Evolutionary conservation across 1,284 basidiomycete species (phyloP).

Genomic region (Cryptococcus jaspeensis): DNA sequence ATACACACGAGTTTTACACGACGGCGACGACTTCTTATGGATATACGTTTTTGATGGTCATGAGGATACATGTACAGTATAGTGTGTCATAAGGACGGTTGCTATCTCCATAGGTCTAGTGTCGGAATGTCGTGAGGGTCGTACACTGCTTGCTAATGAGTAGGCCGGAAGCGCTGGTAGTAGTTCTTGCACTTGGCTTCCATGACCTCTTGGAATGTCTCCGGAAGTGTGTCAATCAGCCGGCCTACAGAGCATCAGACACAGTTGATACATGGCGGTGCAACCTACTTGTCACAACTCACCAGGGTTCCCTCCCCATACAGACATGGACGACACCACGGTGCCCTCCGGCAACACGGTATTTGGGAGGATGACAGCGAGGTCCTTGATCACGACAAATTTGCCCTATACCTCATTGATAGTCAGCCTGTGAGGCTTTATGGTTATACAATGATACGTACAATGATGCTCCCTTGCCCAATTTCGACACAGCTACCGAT

Average conservation of each 20-base stretch:
- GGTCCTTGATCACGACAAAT: constrained; percentile 95
- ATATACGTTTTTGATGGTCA: neutral
- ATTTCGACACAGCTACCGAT: constrained; percentile 95
- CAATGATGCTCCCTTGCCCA: constrained; percentile 91
- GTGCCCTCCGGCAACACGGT: constrained; percentile 89
- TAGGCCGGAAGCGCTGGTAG: constrained; percentile 64
- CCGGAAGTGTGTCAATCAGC: constrained; percentile 79
- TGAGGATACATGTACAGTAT: constrained; percentile 4
- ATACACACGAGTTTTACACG: neutral
- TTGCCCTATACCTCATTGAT: constrained; percentile 66
- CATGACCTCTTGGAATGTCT: constrained; percentile 79
- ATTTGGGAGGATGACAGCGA: constrained; percentile 71
- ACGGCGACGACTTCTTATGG: neutral
- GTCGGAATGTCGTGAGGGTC: neutral
- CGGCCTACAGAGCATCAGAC: constrained; percentile 57
- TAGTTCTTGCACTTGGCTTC: constrained; percentile 75
- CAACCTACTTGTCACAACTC: constrained; percentile 16
- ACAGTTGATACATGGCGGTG: neutral
- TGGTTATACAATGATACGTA: constrained; percentile 50
- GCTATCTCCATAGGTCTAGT: neutral
- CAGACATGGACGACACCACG: constrained; percentile 81
- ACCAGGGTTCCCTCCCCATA: constrained; percentile 90
- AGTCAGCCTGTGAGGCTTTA: neutral
- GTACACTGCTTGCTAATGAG: neutral
- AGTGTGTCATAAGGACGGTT: neutral